Evolutionary conservation across 176 grass and related monocot genomes (phyloP).

Genomic region (Guadua angustifolia): DNA sequence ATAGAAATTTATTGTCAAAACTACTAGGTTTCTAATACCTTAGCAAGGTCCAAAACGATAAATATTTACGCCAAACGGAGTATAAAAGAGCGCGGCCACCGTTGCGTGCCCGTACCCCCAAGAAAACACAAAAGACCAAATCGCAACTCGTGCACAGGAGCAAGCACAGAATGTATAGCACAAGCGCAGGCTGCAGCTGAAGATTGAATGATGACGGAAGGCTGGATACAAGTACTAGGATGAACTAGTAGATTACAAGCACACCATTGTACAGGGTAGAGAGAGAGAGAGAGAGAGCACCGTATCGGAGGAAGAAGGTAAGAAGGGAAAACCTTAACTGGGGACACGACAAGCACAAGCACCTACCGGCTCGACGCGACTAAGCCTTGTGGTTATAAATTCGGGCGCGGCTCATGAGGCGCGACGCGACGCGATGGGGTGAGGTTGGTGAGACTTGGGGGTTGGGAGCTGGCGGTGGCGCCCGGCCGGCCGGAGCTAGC

Average conservation of each 20-base stretch:
- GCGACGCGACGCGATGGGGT: not conserved
- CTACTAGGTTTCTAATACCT: too few relatives aligned
- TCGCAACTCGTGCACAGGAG: not conserved
- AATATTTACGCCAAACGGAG: too few relatives aligned
- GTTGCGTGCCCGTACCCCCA: slow-evolving; percentile 8
- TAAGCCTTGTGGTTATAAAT: slow-evolving; percentile 14
- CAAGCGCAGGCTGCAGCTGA: not conserved
- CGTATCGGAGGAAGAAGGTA: not conserved
- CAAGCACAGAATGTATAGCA: not conserved
- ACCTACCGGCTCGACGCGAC: slow-evolving; percentile 1
- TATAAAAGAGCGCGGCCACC: not conserved
- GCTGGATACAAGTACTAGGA: not conserved
- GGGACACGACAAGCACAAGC: slow-evolving; percentile 6
- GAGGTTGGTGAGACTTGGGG: slow-evolving; percentile 12
- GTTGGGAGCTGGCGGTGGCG: slow-evolving; percentile 26
- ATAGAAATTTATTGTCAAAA: too few relatives aligned
- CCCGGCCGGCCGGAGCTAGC: not conserved
- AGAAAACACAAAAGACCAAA: slow-evolving; percentile 34
- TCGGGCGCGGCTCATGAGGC: not conserved
- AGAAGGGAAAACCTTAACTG: too few relatives aligned
- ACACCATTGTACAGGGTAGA: slow-evolving; percentile 6
- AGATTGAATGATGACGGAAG: not conserved
- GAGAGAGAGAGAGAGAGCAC: not conserved
- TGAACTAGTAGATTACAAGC: slow-evolving; percentile 12
- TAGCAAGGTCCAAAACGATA: too few relatives aligned